Base-by-base conservation (phyloP, 2,329 filamentous ascomycete genomes). In the Epicoccum nigrum region DNA sequence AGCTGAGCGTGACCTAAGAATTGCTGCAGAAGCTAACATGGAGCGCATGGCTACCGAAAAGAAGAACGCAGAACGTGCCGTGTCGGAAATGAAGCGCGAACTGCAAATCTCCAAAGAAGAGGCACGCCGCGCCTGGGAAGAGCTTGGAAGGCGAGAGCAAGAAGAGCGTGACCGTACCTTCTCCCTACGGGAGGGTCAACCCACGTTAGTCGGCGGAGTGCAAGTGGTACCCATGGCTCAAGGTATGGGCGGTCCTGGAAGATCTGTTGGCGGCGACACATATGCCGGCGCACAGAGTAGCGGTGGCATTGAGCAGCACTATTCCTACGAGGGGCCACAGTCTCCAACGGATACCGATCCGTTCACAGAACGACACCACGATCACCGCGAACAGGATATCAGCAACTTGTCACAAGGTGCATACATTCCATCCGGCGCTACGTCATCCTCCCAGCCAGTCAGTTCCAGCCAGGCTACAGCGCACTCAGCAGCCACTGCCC, bases 21-120 rank as follows among this genome's bases (percentile, higher is more conserved):
- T 83, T 8, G 87, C 90, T 44, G 85, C 87, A 1, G 82, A 88
- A 49, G 81, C 82, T 12, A 82, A 87, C 7, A 82, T 86, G 21
- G 80, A 90, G 41, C 83, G 86, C 40, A 81, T 86, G 30, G 86
- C 90, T 57, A 81, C 83, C 8, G 88, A 90, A 46, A 89, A 86
- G 60, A 76, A 79, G 30, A 86, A 85, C 65, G 83, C 86, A 0
- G 87, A 95, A 61, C 90, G 90, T 66, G 81, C 91, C 62, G 83
- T 96, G n/a, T 81, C 82, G 13, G 94, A 97, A 73, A 92, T 96
- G 88, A 88, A 89, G 63, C 90, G 94, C 57, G 94, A 99, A 74
- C 80, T 97, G 31, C 84, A 89, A 64, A 99, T 99, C 55, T 95
- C 92, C 31, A 97, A 96, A 69, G 93, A 97, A 63, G 94, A 99